Evolutionary conservation across 1,139 yeast species (phyloP), one percentile per base, ranked within the genome.

Genomic region (Lodderomyces metapsilosis): DNA sequence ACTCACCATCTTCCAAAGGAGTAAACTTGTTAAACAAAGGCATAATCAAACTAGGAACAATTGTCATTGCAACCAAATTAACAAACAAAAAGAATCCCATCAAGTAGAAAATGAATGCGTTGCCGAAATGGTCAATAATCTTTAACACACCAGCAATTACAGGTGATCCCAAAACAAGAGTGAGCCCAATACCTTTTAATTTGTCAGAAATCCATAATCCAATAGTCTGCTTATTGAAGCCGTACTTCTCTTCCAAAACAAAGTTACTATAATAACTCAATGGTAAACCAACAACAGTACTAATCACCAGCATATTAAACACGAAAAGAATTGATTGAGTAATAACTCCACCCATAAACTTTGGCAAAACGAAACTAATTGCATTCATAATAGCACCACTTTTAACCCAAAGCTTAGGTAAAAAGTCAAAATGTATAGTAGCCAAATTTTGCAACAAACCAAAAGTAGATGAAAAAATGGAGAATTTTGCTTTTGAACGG

Each of bases 21-120:
- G 89, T 83, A 50, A 88, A 80, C 58, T 86, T 89, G 73, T 92
- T 89, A 72, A 92, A 92, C 52, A 89, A 67, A 5, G 98, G 98
- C 71, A 86, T 89, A 53, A 92, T 89, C 52, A 88, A 73, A 22
- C 86, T 80, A 18, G 98, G 98, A 55, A 68, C 76, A 42, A 88
- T 74, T 15, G 87, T 80, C 74, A 87, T 83, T 43, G 84, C 76
- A 44, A 85, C 63, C 47, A 91, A 71, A 61, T 85, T 95, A 52
- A 88, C 79, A 30, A 68, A 73, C 41, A 91, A 75, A 43, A 88
- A 65, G 59, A 89, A 84, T 9, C 76, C 67, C 71, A 94, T 83
- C 47, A 87, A 74, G 63, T 89, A 91, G 52, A 82, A 76, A 59
- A 89, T 81, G 66, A 92, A 91, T 40, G 78, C 71, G 47, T 87